Evolutionary conservation across 1,139 yeast genomes (phyloP).

Genomic region (Hyphopichia khmerensis): DNA sequence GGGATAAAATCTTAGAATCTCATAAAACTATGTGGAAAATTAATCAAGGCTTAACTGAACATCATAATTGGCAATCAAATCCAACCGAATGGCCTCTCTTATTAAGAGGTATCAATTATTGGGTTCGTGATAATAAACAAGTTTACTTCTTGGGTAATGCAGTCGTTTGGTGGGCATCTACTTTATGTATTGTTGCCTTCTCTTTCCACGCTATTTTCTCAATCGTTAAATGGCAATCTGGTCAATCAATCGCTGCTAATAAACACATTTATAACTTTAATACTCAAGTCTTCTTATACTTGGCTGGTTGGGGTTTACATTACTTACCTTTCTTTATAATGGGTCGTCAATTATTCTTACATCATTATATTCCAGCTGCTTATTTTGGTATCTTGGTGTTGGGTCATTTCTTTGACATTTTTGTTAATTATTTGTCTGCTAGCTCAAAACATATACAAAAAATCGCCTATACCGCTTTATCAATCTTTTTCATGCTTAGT

Average conservation of each 20-base stretch:
- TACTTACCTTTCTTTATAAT: constrained; percentile 85
- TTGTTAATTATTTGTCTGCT: constrained; percentile 45
- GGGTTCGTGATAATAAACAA: constrained; percentile 77
- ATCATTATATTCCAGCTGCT: constrained; percentile 88
- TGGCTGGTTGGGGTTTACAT: constrained; percentile 83
- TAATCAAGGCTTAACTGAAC: constrained; percentile 78
- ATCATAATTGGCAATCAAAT: constrained; percentile 84
- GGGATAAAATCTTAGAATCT: constrained; percentile 70
- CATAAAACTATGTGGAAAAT: constrained; percentile 91
- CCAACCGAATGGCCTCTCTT: constrained; percentile 91
- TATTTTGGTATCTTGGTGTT: constrained; percentile 85
- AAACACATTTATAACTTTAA: constrained; percentile 70
- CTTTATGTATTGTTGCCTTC: constrained; percentile 58
- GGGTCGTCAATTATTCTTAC: constrained; percentile 93
- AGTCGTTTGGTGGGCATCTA: constrained; percentile 84
- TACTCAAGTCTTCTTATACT: constrained; percentile 62
- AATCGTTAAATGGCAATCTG: constrained; percentile 76
- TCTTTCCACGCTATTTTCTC: constrained; percentile 52
- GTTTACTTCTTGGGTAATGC: constrained; percentile 91
- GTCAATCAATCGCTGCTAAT: constrained; percentile 46
- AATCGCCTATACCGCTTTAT: constrained; percentile 44
- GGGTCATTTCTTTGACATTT: constrained; percentile 76
- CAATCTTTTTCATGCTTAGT: constrained; percentile 48
- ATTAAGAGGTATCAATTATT: constrained; percentile 90
- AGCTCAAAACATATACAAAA: constrained; percentile 25